Evolutionary conservation across 2,329 filamentous ascomycete genomes (phyloP), one percentile per base, ranked within the genome.

Genomic region (Furcasterigmium sp.): DNA sequence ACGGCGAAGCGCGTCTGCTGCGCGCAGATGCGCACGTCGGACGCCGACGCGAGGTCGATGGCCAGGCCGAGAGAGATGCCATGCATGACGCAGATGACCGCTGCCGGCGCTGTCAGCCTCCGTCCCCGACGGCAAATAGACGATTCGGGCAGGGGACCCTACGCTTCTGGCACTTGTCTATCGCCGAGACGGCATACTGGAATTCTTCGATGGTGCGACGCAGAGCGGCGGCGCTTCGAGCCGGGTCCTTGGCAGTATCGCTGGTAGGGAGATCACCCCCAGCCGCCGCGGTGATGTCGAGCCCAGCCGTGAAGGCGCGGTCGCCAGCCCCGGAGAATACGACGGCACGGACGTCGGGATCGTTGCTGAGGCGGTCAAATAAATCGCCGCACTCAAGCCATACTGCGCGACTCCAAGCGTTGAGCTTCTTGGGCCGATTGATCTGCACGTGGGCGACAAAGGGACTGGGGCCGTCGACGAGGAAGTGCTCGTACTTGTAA

Each of bases 131-230:
- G 7, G 23, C 23, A 11, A 26, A 11, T n/a, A n/a, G n/a, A n/a
- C n/a, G n/a, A 38, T 36, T 3, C 40, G 11, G 21, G 35, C 26
- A 42, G 8, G 18, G 34, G 28, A 18, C 70, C 78, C 53, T 64
- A 84, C 81, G 89, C 67, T 97, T 97, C 67, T 93, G 87, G 65
- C 91, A 97, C 53, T 76, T 82, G 62, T 96, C 91, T 42, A 95
- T 69, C 13, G 82, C 76, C 1, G 74, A 75, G 49, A 98, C 82
- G 56, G 82, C 85, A 41, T 77, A 75, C 64, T 98, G 93, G 62
- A 96, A 94, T 49, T 88, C 81, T 47, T 75, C 64, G 45, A 97
- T 83, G 60, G 88, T 77, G 25, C 81, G 75, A 39, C 87, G 76
- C 39, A 91, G 56, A 4, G 56, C 55, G 28, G 74, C 72, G 0